Evolutionary conservation across 2,329 filamentous ascomycete genomes (phyloP).

Genomic region (Zalaria obscura): DNA sequence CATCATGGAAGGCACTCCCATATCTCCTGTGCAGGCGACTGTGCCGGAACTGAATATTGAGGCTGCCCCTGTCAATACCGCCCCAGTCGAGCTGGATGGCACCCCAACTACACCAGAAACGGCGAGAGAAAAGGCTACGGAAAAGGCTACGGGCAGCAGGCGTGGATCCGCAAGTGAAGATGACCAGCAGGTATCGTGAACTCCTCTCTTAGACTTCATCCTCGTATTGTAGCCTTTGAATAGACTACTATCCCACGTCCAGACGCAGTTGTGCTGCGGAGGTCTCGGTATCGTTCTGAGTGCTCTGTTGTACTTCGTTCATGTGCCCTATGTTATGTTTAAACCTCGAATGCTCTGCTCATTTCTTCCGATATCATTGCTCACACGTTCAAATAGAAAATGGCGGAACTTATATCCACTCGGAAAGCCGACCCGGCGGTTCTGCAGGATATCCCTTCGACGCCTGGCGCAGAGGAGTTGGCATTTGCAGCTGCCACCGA

Average conservation of each 20-base stretch:
- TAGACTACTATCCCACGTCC: no score
- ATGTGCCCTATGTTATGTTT: neutral
- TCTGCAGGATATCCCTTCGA: constrained; percentile 29
- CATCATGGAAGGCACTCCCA: constrained; percentile 3
- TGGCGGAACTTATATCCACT: constrained; percentile 21
- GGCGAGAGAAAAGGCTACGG: constrained; percentile 3
- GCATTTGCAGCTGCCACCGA: no score
- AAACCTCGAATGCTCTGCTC: neutral
- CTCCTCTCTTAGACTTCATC: neutral
- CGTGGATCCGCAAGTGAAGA: neutral
- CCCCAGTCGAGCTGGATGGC: constrained; percentile 30
- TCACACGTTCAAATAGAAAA: constrained; percentile 15
- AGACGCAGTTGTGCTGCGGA: no score
- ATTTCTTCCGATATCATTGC: neutral
- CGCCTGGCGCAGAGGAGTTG: constrained; percentile 30
- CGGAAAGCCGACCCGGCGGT: constrained; percentile 28
- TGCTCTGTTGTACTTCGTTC: neutral
- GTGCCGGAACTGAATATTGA: constrained; percentile 21
- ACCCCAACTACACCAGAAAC: constrained; percentile 15
- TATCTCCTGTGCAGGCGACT: constrained; percentile 13
- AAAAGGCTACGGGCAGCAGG: no score
- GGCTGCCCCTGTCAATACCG: constrained; percentile 26
- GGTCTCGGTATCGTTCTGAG: neutral
- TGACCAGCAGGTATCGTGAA: neutral
- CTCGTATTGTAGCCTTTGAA: no score